Conservation (phyloP, 495 filamentous ascomycete genomes). For the Letharia columbiana region DNA sequence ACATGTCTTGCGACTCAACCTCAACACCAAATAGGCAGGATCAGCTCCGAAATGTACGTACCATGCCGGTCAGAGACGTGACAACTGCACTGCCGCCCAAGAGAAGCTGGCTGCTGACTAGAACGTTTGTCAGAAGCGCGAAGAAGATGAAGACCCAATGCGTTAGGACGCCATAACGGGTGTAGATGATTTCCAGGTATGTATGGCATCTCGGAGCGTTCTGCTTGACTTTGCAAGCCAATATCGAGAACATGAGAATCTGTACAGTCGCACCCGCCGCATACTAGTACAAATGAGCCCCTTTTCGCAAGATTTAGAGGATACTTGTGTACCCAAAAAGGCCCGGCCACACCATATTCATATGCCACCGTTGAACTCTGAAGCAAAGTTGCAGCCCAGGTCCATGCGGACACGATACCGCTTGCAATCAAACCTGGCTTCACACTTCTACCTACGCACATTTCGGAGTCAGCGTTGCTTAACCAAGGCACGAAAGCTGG, state of each 20-base stretch:
- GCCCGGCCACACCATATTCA: constrained; percentile 40
- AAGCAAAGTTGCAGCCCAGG: constrained; percentile 38
- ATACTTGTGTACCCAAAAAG: constrained; percentile 33
- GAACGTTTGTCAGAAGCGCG: constrained; percentile 39
- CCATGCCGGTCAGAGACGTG: constrained; percentile 37
- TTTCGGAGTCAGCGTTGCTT: no score
- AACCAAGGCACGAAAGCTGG: no score
- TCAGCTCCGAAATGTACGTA: no score
- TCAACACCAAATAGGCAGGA: no score
- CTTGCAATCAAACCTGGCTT: constrained; percentile 43
- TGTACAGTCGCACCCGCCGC: constrained; percentile 36
- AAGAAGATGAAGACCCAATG: constrained; percentile 36
- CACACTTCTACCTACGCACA: constrained; percentile 27
- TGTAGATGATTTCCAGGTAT: constrained; percentile 35
- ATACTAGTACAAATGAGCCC: constrained; percentile 21
- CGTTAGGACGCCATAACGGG: constrained; percentile 32
- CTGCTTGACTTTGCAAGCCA: constrained; percentile 38
- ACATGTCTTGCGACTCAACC: no score
- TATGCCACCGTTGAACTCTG: constrained; percentile 40
- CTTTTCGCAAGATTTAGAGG: not conserved
- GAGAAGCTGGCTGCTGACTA: constrained; percentile 35
- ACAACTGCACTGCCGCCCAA: constrained; percentile 38
- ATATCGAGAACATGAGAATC: constrained; percentile 37
- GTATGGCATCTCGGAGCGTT: constrained; percentile 35
- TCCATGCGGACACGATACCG: constrained; percentile 43